Conservation (phyloP, 1,284 basidiomycete species). For the Ustilago tritici region DNA sequence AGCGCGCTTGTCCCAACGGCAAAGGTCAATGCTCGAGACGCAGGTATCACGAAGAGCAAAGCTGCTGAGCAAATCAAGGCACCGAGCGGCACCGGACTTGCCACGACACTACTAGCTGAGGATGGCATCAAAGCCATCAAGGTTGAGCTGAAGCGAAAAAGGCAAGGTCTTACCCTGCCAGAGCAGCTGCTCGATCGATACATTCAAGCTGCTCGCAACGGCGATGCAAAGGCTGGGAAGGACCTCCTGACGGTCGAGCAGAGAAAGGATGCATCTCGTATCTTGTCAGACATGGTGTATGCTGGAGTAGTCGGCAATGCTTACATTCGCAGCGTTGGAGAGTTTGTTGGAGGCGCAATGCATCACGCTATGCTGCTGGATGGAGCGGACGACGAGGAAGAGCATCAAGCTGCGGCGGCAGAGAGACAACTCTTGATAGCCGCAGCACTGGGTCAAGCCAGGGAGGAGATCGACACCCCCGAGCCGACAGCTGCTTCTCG, state of each 20-base stretch:
- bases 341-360: slow-evolving; percentile 55
- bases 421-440: slow-evolving; percentile 17
- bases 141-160: slow-evolving; percentile 17
- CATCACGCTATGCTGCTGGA: slow-evolving; percentile 39
- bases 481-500: slow-evolving; percentile 37
- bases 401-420: slow-evolving; percentile 25
- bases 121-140: slow-evolving; percentile 30
- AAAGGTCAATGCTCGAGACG: not conserved
- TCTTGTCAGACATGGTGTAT: slow-evolving; percentile 53
- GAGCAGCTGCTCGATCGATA: slow-evolving; percentile 14
- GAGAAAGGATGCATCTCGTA: slow-evolving; percentile 34
- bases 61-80: not conserved
- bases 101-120: slow-evolving; percentile 16
- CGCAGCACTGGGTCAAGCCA: slow-evolving; percentile 24
- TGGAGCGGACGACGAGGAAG: slow-evolving; percentile 35
- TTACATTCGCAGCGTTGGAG: slow-evolving; percentile 54
- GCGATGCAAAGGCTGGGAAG: not conserved
- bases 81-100: not conserved
- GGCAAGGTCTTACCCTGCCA: slow-evolving; percentile 11
- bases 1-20: slow-evolving; percentile 18
- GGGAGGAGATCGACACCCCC: slow-evolving; percentile 15
- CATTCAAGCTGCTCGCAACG: slow-evolving; percentile 20
- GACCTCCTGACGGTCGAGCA: slow-evolving; percentile 26
- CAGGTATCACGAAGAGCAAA: slow-evolving; percentile 3
- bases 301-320: slow-evolving; percentile 48